A percentile compares a stretch with the other conserved stretches of the same genome.
Evolutionary conservation across 495 filamentous ascomycete genomes (phyloP).

Genomic region (Penicillium cosmopolitanum): DNA sequence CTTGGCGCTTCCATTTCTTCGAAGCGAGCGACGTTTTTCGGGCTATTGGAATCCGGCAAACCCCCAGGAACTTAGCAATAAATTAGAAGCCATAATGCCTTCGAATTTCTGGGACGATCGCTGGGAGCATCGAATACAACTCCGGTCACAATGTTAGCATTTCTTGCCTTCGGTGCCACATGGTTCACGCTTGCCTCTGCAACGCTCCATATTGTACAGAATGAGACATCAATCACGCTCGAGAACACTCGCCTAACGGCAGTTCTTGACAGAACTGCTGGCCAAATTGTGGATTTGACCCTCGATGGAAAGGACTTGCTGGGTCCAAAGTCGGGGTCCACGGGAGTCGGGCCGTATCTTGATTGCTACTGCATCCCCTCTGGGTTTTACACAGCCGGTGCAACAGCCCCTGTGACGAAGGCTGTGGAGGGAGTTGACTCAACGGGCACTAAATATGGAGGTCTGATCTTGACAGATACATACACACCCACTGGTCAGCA

Average conservation of each 20-base stretch:
- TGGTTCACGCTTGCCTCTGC: conserved; percentile 21
- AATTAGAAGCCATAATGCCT: background rate
- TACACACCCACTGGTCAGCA: conserved; percentile 55
- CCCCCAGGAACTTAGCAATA: background rate
- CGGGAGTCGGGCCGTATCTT: conserved; percentile 56
- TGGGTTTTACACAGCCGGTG: conserved; percentile 55
- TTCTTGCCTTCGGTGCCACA: conserved; percentile 8
- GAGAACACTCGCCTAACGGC: conserved; percentile 53
- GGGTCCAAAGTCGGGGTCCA: conserved; percentile 45
- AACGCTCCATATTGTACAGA: conserved; percentile 30
- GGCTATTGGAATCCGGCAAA: background rate
- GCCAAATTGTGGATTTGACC: conserved; percentile 43
- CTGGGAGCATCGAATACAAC: background rate
- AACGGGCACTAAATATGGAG: conserved; percentile 49
- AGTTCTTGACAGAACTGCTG: conserved; percentile 46
- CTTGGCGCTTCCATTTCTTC: background rate
- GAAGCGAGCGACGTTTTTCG: background rate
- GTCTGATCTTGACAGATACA: conserved; percentile 54
- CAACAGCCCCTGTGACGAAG: conserved; percentile 46
- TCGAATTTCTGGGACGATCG: background rate
- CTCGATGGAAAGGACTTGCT: conserved; percentile 57
- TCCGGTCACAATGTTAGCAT: conserved; percentile 5
- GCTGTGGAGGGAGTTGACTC: conserved; percentile 54
- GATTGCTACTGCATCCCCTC: conserved; percentile 62
- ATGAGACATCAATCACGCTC: conserved; percentile 36